These are phyloP conservation scores for Kodamaea restingae DNA, from an alignment of 805 yeast species.

Conservation along the genomic window DNA sequence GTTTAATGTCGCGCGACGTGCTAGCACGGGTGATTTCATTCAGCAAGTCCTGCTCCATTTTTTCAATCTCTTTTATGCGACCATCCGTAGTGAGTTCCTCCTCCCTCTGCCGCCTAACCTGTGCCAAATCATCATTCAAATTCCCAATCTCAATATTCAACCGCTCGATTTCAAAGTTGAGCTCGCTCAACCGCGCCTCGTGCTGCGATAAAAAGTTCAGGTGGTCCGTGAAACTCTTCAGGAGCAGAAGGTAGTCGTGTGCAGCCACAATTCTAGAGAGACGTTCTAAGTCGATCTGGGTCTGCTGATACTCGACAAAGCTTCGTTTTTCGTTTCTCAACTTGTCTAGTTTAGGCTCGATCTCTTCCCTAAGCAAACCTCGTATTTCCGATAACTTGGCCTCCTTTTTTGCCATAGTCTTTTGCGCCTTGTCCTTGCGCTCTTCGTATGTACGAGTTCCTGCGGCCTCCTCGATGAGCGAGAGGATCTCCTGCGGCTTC, in stretches of 20 bases:
- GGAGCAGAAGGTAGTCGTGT: constrained; percentile 55
- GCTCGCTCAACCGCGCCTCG: constrained; percentile 36
- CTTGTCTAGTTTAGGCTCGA: constrained; percentile 85
- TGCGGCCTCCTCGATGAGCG: constrained; percentile 96
- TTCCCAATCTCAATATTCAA: constrained; percentile 52
- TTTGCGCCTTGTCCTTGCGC: constrained; percentile 84
- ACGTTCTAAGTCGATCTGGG: constrained; percentile 76
- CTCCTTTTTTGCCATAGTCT: constrained; percentile 89
- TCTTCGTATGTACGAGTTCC: constrained; percentile 96
- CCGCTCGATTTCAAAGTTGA: constrained; percentile 43
- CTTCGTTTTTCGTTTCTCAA: constrained; percentile 76
- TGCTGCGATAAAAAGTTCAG: constrained; percentile 41
- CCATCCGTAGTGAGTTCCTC: constrained; percentile 60
- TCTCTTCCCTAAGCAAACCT: constrained; percentile 72
- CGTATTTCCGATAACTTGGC: constrained; percentile 76
- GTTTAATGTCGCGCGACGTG: constrained; percentile 58
- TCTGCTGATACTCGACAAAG: constrained; percentile 81
- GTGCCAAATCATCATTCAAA: constrained; percentile 58
- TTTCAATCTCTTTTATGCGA: constrained; percentile 55
- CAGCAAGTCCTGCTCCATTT: constrained; percentile 48
- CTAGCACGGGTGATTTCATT: constrained; percentile 64
- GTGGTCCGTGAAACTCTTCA: constrained; percentile 40
- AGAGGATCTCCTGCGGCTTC: constrained; percentile 87
- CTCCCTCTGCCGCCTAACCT: constrained; percentile 50
- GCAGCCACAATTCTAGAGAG: constrained; percentile 71